Percentiles rank a stretch among this genome's conserved stretches.
phyloP scores from a whole-genome alignment of 2,329 filamentous ascomycete species.

The Acrodontium crateriforme region DNA sequence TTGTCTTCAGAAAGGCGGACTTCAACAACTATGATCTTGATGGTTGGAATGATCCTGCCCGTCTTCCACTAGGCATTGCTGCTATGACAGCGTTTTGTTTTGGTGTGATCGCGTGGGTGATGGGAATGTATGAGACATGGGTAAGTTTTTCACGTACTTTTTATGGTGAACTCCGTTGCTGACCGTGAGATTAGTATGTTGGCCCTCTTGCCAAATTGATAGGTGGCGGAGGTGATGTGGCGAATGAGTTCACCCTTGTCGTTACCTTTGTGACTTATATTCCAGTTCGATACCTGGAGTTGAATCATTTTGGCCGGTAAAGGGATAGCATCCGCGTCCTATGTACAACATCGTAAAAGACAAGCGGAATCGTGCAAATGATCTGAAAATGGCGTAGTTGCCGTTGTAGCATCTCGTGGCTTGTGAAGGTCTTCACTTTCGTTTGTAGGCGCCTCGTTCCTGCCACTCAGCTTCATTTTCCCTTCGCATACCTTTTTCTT shows the following conservation, averaged over 20 bases:
- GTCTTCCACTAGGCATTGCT: constrained; percentile 30
- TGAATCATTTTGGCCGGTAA: constrained; percentile 30
- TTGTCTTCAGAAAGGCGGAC: constrained; percentile 28
- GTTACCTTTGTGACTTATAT: constrained; percentile 36
- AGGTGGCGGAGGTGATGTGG: constrained; percentile 44
- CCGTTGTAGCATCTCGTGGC: too few species aligned
- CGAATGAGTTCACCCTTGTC: constrained; percentile 39
- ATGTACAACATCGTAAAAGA: too few species aligned
- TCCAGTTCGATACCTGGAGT: constrained; percentile 36
- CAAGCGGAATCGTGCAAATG: too few species aligned
- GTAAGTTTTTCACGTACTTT: constrained; percentile 29
- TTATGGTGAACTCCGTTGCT: too few species aligned
- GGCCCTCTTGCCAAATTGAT: constrained; percentile 46
- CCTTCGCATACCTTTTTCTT: too few species aligned
- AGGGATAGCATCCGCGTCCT: neutral
- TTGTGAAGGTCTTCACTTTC: too few species aligned
- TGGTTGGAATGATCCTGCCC: constrained; percentile 32
- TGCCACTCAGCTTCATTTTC: too few species aligned
- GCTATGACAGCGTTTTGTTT: constrained; percentile 26
- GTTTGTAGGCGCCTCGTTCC: too few species aligned
- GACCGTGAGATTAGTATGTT: too few species aligned
- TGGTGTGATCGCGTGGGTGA: constrained; percentile 32
- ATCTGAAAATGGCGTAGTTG: too few species aligned
- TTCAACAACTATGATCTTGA: constrained; percentile 31
- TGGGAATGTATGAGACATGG: constrained; percentile 36